A percentile compares a stretch with the other conserved stretches of the same genome.
Conservation (phyloP, 1,284 basidiomycete species). For the Ustilago vetiveriae region DNA sequence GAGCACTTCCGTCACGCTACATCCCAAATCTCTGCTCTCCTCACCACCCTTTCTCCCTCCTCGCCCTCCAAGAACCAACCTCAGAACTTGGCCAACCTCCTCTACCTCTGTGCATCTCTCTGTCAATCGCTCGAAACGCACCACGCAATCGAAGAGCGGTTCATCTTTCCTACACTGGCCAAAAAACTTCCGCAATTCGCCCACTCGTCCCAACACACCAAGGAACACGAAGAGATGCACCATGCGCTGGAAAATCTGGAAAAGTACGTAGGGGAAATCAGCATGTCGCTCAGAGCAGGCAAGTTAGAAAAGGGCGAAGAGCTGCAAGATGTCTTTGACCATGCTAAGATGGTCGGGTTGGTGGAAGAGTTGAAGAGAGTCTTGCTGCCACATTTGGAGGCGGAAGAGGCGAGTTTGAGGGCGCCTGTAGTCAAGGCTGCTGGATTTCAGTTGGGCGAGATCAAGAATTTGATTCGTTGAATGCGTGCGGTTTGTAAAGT, state of each 20-base stretch:
- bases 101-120: constrained; percentile 23
- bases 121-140: constrained; percentile 51
- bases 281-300: constrained; percentile 7
- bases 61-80: constrained; percentile 14
- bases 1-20: constrained; percentile 40
- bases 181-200: constrained; percentile 55
- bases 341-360: constrained; percentile 19
- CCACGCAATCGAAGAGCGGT: constrained; percentile 58
- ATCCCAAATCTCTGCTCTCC: constrained; percentile 29
- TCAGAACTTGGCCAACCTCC: constrained; percentile 19
- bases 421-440: constrained; percentile 41
- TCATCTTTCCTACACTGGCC: constrained; percentile 59
- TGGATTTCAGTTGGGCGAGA: constrained; percentile 42
- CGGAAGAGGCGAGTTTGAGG: constrained; percentile 49
- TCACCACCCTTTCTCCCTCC: constrained; percentile 9
- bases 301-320: constrained; percentile 18
- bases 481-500: no score
- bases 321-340: constrained; percentile 35
- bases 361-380: constrained; percentile 25
- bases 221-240: constrained; percentile 53
- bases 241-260: constrained; percentile 25
- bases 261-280: constrained; percentile 16
- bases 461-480: constrained; percentile 33
- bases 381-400: constrained; percentile 50
- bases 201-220: constrained; percentile 31